Base-by-base conservation (phyloP, 345 rosid species). In the Boechera retrofracta region DNA sequence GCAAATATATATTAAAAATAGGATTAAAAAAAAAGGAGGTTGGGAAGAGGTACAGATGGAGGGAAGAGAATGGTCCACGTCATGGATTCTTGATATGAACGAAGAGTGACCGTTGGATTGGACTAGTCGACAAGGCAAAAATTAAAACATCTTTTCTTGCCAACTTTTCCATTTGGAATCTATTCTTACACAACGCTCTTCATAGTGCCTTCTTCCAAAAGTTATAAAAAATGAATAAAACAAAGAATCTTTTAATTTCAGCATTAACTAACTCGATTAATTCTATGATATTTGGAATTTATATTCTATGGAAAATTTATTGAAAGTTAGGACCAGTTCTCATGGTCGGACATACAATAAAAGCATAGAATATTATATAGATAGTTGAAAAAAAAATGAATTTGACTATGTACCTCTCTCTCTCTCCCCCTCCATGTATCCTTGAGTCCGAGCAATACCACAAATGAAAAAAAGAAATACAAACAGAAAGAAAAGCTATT, bases 151-250 rank as follows among this genome's bases (percentile, higher is more conserved):
- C 57, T 69, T 55, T 67, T 79, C 32, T 67, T 44, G 74, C 74
- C 60, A 71, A 77, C 77, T 77, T 77, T 77, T 51, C 71, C 61
- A 63, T 63, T 44, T 69, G 55, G 82, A 74, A 79, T 74, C 76
- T 79, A 73, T 74, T 74, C 82, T 79, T 62, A 74, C 71, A 74
- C 76, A 73, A 63, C 75, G 69, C 78, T 69, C 6, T 5, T 35
- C 12, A 21, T 44, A 71, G 62, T 64, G 57, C 47, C 47, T 72
- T n/a, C 15, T 67, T 73, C 52, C 69, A 41, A 67, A 67, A 21
- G 21, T 21, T 21, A 26, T 39, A n/a, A 24, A 16, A 47, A 38
- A 12, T 42, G 5, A 6, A 16, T 0, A 42, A 13, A 56, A 59
- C 10, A 38, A 51, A 31, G 77, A 78, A 72, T 72, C 77, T 78